Evolutionary conservation across 2,329 filamentous ascomycete genomes (phyloP).

Genomic region (Coleophoma crateriformis): DNA sequence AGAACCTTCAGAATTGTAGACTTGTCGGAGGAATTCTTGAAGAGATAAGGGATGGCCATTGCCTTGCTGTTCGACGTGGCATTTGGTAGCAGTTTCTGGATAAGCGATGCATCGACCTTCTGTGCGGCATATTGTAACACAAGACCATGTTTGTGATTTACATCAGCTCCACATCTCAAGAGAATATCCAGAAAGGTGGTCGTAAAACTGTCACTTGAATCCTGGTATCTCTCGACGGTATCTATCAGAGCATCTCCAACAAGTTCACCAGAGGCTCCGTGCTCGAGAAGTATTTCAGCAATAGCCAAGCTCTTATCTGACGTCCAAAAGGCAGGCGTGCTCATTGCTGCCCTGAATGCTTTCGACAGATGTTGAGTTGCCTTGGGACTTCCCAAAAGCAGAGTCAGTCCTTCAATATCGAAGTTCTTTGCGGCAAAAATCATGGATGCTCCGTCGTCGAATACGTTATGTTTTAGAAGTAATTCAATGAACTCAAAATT

Average conservation of each 20-base stretch:
- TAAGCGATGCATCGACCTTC: conserved; percentile 42
- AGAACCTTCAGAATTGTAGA: conserved; percentile 45
- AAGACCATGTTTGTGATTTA: conserved; percentile 47
- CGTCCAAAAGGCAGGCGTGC: conserved; percentile 44
- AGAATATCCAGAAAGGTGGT: conserved; percentile 42
- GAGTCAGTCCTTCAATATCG: conserved; percentile 6
- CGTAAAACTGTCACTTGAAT: conserved; percentile 42
- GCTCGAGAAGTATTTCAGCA: conserved; percentile 41
- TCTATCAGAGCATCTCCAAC: conserved; percentile 48
- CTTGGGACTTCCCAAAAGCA: conserved; percentile 20
- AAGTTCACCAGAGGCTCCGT: conserved; percentile 43
- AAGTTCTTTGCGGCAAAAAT: conserved; percentile 8
- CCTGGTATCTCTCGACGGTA: conserved; percentile 30
- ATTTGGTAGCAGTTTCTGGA: conserved; percentile 43
- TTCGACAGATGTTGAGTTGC: conserved; percentile 19
- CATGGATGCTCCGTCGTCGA: conserved; percentile 47
- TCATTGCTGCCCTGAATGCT: conserved; percentile 41
- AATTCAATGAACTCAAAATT: conserved; percentile 34
- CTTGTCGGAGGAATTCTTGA: conserved; percentile 37
- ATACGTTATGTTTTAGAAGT: conserved; percentile 42
- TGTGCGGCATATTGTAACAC: conserved; percentile 48
- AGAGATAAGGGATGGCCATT: conserved; percentile 49
- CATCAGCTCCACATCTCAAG: conserved; percentile 47
- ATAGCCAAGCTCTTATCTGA: conserved; percentile 23
- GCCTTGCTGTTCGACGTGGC: conserved; percentile 46